These are phyloP conservation scores for Aspergillus jensenii DNA, from an alignment of 2,329 filamentous ascomycete genomes.

Conservation along the genomic window DNA sequence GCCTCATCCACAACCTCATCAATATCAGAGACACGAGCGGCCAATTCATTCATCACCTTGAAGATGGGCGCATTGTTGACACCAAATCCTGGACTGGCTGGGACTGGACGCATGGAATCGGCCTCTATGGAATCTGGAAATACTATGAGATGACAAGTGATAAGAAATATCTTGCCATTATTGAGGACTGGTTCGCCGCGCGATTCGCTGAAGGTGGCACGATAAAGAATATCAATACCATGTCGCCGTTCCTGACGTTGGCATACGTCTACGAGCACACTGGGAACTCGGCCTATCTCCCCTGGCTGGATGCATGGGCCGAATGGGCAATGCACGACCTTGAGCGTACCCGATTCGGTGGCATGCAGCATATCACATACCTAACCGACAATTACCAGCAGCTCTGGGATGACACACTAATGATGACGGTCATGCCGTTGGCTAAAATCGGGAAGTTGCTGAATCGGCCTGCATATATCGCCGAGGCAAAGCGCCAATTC, in stretches of 20 bases:
- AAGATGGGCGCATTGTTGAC: conserved; percentile 74
- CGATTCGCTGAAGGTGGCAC: conserved; percentile 66
- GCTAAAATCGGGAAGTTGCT: conserved; percentile 76
- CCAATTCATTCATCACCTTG: conserved; percentile 68
- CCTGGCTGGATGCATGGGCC: conserved; percentile 78
- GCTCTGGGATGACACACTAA: conserved; percentile 81
- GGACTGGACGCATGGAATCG: conserved; percentile 81
- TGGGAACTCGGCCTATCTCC: conserved; percentile 65
- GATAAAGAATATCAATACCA: conserved; percentile 84
- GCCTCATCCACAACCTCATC: conserved; percentile 71
- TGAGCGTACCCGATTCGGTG: conserved; percentile 66
- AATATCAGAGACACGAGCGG: conserved; percentile 76
- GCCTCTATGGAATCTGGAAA: conserved; percentile 78
- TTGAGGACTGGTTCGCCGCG: conserved; percentile 70
- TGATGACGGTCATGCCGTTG: conserved; percentile 82
- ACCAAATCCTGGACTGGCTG: conserved; percentile 75
- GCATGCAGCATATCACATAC: conserved; percentile 77
- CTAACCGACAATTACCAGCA: conserved; percentile 69
- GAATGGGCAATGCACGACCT: conserved; percentile 81
- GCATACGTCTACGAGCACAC: conserved; percentile 76
- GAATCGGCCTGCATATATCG: conserved; percentile 68
- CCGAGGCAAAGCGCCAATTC: conserved; percentile 76
- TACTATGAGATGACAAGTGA: conserved; percentile 74
- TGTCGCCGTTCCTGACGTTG: conserved; percentile 74
- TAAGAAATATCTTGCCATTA: conserved; percentile 60